Evolutionary conservation across 139 green algal species (phyloP).

Genomic region (Closterium sp.): DNA sequence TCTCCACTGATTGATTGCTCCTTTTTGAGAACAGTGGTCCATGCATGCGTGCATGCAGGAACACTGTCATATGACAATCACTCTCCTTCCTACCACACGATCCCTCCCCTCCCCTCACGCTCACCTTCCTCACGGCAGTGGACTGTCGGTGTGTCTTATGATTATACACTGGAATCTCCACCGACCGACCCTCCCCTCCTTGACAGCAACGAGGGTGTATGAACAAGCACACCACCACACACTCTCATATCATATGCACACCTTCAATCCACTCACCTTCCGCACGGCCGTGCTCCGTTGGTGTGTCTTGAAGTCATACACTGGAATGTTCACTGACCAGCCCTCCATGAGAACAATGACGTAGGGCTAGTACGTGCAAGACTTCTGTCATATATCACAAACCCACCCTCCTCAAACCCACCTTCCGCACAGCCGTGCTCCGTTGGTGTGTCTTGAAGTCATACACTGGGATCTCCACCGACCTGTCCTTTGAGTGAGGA

Average conservation of each 20-base stretch:
- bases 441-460: conserved; percentile 88
- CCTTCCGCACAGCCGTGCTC: conserved; percentile 38
- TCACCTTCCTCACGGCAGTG: conserved; percentile 47
- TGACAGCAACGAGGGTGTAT: no score
- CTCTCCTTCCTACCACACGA: no score
- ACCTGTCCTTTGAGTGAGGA: no score
- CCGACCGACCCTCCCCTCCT: conserved; percentile 9
- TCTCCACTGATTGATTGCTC: no score
- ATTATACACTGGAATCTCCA: conserved; percentile 90
- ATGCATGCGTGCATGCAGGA: no score
- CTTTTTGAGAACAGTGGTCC: no score
- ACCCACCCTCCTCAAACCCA: background rate
- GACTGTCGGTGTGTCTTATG: conserved; percentile 78
- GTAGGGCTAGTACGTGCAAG: no score
- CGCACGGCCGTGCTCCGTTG: conserved; percentile 58
- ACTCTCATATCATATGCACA: no score
- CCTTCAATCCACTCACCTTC: background rate
- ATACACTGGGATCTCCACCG: conserved; percentile 84
- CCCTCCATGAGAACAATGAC: conserved; percentile 32
- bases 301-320: conserved; percentile 93
- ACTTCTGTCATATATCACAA: no score
- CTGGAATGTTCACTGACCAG: conserved; percentile 72
- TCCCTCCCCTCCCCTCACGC: no score
- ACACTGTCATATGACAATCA: no score
- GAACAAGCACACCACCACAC: no score